phyloP scores from a whole-genome alignment of 192 early-diverging fungal species.

The Rhizoclosmatium sp. region DNA sequence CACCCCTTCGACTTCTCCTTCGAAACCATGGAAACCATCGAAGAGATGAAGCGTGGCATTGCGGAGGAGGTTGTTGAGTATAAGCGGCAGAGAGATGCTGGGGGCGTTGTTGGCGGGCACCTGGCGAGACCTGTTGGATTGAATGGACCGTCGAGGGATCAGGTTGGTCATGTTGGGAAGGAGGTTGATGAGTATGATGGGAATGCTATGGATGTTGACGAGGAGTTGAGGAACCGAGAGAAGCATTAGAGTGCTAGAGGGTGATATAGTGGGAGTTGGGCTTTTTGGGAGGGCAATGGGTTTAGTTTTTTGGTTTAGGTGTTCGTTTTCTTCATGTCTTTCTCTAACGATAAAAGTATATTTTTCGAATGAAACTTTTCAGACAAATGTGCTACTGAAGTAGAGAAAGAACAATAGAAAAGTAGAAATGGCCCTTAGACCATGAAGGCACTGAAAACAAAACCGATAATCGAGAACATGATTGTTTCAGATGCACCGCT shows the following conservation, averaged over 20 bases:
- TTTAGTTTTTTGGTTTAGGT: too few relatives aligned
- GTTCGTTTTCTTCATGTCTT: too few relatives aligned
- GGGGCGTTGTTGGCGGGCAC: neutral
- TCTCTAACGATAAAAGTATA: too few relatives aligned
- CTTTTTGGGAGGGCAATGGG: neutral
- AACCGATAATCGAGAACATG: too few relatives aligned
- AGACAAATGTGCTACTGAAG: too few relatives aligned
- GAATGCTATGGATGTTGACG: constrained; percentile 63
- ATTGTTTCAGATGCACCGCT: too few relatives aligned
- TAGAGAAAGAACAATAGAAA: too few relatives aligned
- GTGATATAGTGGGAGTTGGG: neutral
- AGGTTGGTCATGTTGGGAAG: constrained; percentile 40
- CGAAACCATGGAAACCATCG: constrained; percentile 56
- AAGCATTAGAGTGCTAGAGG: neutral
- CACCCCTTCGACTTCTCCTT: constrained; percentile 60
- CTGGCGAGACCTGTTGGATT: constrained; percentile 32
- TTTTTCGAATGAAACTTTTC: too few relatives aligned
- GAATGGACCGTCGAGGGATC: constrained; percentile 48
- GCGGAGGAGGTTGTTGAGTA: constrained; percentile 54
- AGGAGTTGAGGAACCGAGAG: constrained; percentile 53
- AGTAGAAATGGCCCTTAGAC: too few relatives aligned
- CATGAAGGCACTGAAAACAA: too few relatives aligned
- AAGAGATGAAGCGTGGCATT: constrained; percentile 62
- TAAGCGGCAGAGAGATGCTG: constrained; percentile 52
- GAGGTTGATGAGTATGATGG: constrained; percentile 56